Evolutionary conservation across 2,329 filamentous ascomycete genomes (phyloP), one percentile per base, ranked within the genome.

Genomic region (Monosporascus sp.): DNA sequence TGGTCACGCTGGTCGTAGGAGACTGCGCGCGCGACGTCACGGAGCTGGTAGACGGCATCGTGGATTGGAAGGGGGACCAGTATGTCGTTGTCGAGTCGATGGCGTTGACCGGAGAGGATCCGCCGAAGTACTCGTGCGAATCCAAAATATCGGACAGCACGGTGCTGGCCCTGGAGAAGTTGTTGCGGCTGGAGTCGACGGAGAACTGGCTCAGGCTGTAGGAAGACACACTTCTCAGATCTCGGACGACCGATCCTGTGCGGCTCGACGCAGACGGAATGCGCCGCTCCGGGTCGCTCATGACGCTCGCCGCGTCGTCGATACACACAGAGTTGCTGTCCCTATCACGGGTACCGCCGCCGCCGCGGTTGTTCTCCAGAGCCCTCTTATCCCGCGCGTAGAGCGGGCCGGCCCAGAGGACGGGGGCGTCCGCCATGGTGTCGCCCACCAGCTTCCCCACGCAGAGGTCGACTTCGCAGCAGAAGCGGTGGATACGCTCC

Each of bases 401-500:
- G 1, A 99, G 77, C 54, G 95, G 88, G 65, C 91, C 97, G 0
- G 91, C 91, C 91, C 91, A 97, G 2, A 97, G 75, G 0, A 96
- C 89, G 0, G 93, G 91, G 0, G 89, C 89, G 38, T 96, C 89
- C 56, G 88, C 78, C 57, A 96, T 85, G 46, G 85, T 90, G 55
- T 95, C 89, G 27, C 90, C 90, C 31, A 96, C 87, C 7, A 97
- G 77, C 66, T 90, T 91, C 60, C 85, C 87, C 58, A 96, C 87
- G 65, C 90, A 96, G 57, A 84, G 88, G 62, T 93, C 88, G 27
- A 97, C 82, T 67, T 97, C 94, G 60, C 91, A 88, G 66, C 88
- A 94, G 69, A 99, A 94, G 11, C 92, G 85, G 67, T 97, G 94
- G 37, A 99, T 93, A 49, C 94, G 79, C 71, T 99, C 94, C 68